These are phyloP conservation scores for Santalum album DNA, from an alignment of 164 flowering plant species.

Conservation along the genomic window DNA sequence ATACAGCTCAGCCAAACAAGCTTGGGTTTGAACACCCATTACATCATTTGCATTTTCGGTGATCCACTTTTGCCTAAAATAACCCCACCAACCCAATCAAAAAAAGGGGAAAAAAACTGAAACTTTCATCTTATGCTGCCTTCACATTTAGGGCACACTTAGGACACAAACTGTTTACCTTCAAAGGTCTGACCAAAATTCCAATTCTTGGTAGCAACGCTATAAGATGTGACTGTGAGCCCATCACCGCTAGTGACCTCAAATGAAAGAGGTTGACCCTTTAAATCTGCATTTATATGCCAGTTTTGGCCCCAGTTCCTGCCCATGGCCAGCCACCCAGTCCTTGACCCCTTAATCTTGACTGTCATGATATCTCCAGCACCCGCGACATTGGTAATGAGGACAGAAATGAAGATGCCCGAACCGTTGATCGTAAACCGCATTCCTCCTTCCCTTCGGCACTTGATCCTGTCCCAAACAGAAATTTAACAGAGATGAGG, in stretches of 20 bases:
- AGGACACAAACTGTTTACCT: constrained; percentile 68
- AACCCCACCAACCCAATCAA: no score
- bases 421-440: constrained; percentile 62
- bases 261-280: constrained; percentile 80
- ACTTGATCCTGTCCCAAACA: constrained; percentile 53
- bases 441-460: constrained; percentile 87
- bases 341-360: constrained; percentile 81
- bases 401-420: constrained; percentile 56
- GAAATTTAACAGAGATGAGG: background rate
- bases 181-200: constrained; percentile 67
- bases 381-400: constrained; percentile 81
- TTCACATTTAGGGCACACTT: background rate
- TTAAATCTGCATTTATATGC: constrained; percentile 77
- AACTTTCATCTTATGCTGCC: background rate
- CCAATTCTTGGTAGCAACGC: constrained; percentile 80
- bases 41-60: no score
- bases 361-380: constrained; percentile 73
- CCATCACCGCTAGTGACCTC: constrained; percentile 76
- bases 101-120: background rate
- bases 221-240: constrained; percentile 59
- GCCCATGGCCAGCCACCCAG: constrained; percentile 96
- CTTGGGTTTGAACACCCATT: no score
- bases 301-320: constrained; percentile 96
- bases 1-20: no score
- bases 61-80: no score